These are phyloP conservation scores for Tuber umbilicatum DNA, from an alignment of 495 filamentous ascomycete species.

Conservation along the genomic window DNA sequence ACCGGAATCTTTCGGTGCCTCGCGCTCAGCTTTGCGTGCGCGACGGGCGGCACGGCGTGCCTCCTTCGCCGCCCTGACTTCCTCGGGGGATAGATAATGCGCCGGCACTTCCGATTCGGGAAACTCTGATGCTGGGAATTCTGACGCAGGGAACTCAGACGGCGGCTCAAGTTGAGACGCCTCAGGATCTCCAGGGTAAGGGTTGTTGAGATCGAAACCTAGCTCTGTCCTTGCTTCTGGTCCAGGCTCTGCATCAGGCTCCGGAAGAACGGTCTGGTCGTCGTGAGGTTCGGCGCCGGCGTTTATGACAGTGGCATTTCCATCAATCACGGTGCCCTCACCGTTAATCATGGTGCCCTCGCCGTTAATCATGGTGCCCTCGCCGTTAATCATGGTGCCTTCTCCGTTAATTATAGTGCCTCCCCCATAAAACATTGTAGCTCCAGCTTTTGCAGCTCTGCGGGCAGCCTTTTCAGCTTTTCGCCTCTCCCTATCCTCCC, in stretches of 20 bases:
- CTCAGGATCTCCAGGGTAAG: not conserved
- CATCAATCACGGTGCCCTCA: not conserved
- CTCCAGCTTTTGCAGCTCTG: conserved; percentile 29
- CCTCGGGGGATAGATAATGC: conserved; percentile 9
- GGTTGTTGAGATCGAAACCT: not conserved
- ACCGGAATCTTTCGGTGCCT: conserved; percentile 32
- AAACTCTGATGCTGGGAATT: not conserved
- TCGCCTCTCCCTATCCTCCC: conserved; percentile 14
- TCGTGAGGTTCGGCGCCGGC: not conserved
- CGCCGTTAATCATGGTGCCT: not conserved
- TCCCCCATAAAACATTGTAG: not conserved
- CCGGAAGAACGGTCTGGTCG: not conserved
- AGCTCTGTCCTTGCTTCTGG: not conserved
- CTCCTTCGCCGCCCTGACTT: conserved; percentile 24
- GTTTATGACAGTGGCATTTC: not conserved
- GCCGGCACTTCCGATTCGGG: not conserved
- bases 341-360: not conserved
- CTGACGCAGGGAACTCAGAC: not conserved
- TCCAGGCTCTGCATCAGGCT: not conserved
- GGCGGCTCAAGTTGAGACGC: not conserved
- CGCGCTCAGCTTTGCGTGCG: conserved; percentile 25
- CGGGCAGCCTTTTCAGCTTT: conserved; percentile 25
- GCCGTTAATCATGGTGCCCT: not conserved
- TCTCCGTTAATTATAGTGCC: not conserved
- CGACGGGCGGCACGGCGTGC: conserved; percentile 27